Percentiles rank a stretch among this genome's conserved stretches.
These are phyloP conservation scores for Apiospora phragmitis DNA, from an alignment of 2,329 filamentous ascomycete genomes.

Conservation along the genomic window DNA sequence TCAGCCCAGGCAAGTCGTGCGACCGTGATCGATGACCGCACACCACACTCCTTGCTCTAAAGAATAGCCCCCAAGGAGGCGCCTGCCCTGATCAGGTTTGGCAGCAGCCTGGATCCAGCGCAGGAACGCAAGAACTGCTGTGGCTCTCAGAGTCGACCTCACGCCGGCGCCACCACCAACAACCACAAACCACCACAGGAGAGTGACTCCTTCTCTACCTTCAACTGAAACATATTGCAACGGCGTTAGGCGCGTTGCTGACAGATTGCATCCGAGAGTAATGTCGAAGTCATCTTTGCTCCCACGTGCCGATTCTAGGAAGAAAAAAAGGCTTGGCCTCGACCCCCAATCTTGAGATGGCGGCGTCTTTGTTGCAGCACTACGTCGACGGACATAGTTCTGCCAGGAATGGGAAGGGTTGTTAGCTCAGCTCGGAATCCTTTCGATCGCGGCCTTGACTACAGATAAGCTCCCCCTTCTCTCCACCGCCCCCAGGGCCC, in stretches of 20 bases:
- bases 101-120: not conserved
- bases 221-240: not conserved
- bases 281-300: not conserved
- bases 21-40: not conserved
- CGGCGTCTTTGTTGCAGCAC: not conserved
- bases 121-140: not conserved
- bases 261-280: not conserved
- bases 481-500: not conserved
- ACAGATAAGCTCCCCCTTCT: not conserved
- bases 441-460: not conserved
- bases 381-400: not conserved
- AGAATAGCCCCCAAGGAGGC: not conserved
- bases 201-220: not conserved
- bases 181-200: not conserved
- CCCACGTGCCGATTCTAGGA: not conserved
- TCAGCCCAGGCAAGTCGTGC: not conserved
- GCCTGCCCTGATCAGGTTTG: not conserved
- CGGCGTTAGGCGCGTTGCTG: not conserved
- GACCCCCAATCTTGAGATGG: not conserved
- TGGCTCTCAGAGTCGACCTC: not conserved
- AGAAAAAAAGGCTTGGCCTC: not conserved
- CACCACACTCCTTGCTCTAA: not conserved
- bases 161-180: not conserved
- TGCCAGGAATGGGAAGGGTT: not conserved
- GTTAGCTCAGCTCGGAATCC: not conserved